phyloP scores from a whole-genome alignment of 2,329 filamentous ascomycete species.

The Rutstroemia sp. region DNA sequence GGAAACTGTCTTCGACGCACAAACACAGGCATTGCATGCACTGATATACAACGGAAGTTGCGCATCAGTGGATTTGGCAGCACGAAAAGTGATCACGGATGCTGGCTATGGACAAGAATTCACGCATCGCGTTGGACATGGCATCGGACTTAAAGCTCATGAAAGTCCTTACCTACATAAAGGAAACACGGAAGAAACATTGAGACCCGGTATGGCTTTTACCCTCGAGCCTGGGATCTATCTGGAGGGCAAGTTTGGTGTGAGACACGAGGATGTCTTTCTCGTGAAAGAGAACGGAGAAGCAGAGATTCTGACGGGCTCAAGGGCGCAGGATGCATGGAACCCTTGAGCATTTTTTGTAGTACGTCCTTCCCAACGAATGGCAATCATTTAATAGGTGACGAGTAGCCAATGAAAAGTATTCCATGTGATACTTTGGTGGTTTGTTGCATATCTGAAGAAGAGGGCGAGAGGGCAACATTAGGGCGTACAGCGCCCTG shows the following conservation, averaged over 20 bases:
- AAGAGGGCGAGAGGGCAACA: slow-evolving; percentile 1
- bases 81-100: slow-evolving; percentile 46
- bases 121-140: slow-evolving; percentile 56
- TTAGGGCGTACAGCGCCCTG: not conserved
- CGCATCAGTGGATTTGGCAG: slow-evolving; percentile 54
- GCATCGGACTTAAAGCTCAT: slow-evolving; percentile 60
- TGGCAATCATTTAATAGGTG: too few relatives aligned
- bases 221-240: slow-evolving; percentile 59
- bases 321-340: slow-evolving; percentile 44
- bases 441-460: slow-evolving; percentile 3
- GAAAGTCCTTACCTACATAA: slow-evolving; percentile 59
- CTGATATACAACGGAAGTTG: slow-evolving; percentile 46
- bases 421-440: not conserved
- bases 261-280: slow-evolving; percentile 55
- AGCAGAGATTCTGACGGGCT: slow-evolving; percentile 48
- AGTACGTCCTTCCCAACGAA: not conserved
- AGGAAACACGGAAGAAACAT: slow-evolving; percentile 41
- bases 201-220: slow-evolving; percentile 53
- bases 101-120: slow-evolving; percentile 53
- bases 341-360: slow-evolving; percentile 34
- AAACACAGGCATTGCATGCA: slow-evolving; percentile 45
- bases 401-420: not conserved
- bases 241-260: slow-evolving; percentile 50
- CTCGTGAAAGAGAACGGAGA: slow-evolving; percentile 46
- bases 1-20: slow-evolving; percentile 49